A percentile compares a stretch with the other conserved stretches of the same genome.
These are phyloP conservation scores for Aquilaria malaccensis DNA, from an alignment of 345 rosid species.

Conservation along the genomic window DNA sequence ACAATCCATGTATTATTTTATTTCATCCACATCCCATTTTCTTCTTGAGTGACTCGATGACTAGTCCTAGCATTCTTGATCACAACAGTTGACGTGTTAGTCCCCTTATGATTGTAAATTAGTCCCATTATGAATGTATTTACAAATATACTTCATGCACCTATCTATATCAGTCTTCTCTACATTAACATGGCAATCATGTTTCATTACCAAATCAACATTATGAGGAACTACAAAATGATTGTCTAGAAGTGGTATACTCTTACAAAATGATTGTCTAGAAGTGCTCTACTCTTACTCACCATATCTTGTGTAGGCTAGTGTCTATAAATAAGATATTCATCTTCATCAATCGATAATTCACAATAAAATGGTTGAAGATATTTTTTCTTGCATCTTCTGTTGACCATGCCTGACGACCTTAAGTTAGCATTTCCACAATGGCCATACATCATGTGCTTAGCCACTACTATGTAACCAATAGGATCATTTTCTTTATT, in stretches of 20 bases:
- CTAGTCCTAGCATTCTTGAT: not conserved
- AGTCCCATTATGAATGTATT: no score
- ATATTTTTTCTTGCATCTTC: not conserved
- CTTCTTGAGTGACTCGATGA: not conserved
- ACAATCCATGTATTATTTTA: not conserved
- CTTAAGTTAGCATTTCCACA: not conserved
- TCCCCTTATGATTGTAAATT: no score
- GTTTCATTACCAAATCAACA: no score
- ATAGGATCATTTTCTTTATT: not conserved
- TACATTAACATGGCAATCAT: no score
- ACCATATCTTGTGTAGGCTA: not conserved
- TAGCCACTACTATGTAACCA: not conserved
- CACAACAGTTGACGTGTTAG: not conserved
- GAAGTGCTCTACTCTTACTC: not conserved
- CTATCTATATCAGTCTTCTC: no score
- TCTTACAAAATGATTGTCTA: no score
- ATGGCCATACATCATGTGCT: slow-evolving; percentile 4
- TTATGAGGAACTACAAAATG: no score
- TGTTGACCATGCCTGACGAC: not conserved
- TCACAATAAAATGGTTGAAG: not conserved
- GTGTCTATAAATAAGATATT: not conserved
- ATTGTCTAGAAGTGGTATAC: no score
- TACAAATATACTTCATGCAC: no score
- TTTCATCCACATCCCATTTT: not conserved
- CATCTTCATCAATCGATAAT: not conserved